Evolutionary conservation across 140 eudicot genomes (phyloP).

Genomic region (Flaveria floridana): DNA sequence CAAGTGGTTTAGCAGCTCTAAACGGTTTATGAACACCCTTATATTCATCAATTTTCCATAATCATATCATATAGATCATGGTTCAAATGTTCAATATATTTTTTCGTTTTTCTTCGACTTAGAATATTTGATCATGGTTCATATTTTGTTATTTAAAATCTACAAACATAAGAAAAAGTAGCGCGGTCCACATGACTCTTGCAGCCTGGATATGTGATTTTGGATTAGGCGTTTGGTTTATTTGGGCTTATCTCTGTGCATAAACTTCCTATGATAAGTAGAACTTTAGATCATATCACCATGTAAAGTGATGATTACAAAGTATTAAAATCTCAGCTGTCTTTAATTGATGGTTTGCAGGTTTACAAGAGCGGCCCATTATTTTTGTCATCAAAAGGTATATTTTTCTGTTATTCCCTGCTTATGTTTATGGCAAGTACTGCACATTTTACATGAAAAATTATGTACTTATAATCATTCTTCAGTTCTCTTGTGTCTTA

Average conservation of each 20-base stretch:
- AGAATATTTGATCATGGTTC: neutral
- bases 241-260: neutral
- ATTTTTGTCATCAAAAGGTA: slow-evolving; percentile 84
- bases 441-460: neutral
- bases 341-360: slow-evolving; percentile 43
- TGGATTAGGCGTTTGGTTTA: neutral
- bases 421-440: slow-evolving; percentile 13
- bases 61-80: neutral
- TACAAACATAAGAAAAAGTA: too few relatives aligned
- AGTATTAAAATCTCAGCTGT: neutral
- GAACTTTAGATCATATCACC: neutral
- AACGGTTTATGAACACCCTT: neutral
- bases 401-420: neutral
- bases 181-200: too few relatives aligned
- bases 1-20: neutral
- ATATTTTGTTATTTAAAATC: too few relatives aligned
- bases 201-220: neutral
- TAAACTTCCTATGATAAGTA: neutral
- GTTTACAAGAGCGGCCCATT: slow-evolving; percentile 82
- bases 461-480: too few relatives aligned
- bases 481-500: neutral
- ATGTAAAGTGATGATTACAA: neutral
- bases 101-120: neutral
- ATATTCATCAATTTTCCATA: neutral
- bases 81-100: too few relatives aligned